phyloP scores from a whole-genome alignment of 2,329 filamentous ascomycete species.

The Neofusicoccum laricinum region DNA sequence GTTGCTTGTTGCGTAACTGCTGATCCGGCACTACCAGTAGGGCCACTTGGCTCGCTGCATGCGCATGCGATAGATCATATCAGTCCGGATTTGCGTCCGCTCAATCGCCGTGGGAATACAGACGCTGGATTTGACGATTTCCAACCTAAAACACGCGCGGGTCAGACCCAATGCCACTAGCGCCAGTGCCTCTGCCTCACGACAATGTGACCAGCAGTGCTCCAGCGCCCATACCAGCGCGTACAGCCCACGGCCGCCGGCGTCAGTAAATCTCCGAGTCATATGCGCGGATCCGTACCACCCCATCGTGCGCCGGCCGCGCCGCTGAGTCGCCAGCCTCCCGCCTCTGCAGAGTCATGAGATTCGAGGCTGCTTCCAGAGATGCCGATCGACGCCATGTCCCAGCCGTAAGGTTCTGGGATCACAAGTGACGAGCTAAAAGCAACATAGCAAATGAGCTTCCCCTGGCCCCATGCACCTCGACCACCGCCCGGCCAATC shows the following conservation, averaged over 20 bases:
- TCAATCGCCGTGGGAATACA: slow-evolving; percentile 5
- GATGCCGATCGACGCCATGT: slow-evolving; percentile 15
- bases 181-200: neutral
- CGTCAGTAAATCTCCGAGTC: slow-evolving; percentile 8
- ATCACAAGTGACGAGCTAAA: slow-evolving; percentile 15
- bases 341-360: neutral
- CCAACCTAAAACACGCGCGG: slow-evolving; percentile 13
- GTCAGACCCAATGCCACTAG: neutral
- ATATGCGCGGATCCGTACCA: slow-evolving; percentile 4
- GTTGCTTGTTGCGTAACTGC: slow-evolving; percentile 10
- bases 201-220: neutral
- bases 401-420: slow-evolving; percentile 14
- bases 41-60: slow-evolving; percentile 4
- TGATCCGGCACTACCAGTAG: slow-evolving; percentile 2
- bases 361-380: slow-evolving; percentile 7
- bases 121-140: neutral
- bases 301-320: neutral
- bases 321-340: neutral
- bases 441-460: slow-evolving; percentile 9
- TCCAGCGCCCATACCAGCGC: neutral
- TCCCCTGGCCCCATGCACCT: slow-evolving; percentile 10
- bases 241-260: neutral
- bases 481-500: neutral
- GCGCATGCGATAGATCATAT: slow-evolving; percentile 16
- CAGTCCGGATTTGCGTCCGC: slow-evolving; percentile 10